Evolutionary conservation across 139 green algal species (phyloP), one percentile per base, ranked within the genome.

Genomic region (Mesotaenium endlicherianum): DNA sequence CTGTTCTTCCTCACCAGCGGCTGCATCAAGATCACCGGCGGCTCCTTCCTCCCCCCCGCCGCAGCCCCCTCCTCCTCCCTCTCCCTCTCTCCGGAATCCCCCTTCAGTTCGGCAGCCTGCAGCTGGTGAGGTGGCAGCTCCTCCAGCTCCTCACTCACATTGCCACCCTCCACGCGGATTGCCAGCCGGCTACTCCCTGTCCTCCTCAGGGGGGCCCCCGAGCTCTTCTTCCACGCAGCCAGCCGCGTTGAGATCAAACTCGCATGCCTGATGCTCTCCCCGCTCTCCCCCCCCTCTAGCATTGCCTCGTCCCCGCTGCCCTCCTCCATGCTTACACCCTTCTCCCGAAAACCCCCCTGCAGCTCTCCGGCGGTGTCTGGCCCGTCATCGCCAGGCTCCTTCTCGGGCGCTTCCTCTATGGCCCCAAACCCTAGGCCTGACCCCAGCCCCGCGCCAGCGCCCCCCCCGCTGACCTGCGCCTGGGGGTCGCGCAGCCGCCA

Each of bases 401-500:
- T n/a, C n/a, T n/a, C n/a, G n/a, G n/a, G n/a, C n/a, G n/a, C n/a
- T n/a, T n/a, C n/a, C n/a, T n/a, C n/a, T n/a, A n/a, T n/a, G n/a
- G n/a, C n/a, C n/a, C n/a, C n/a, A n/a, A n/a, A n/a, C n/a, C n/a
- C n/a, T n/a, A n/a, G n/a, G n/a, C n/a, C n/a, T n/a, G n/a, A n/a
- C n/a, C n/a, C n/a, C n/a, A n/a, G n/a, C n/a, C n/a, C n/a, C n/a
- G n/a, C n/a, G n/a, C n/a, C n/a, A n/a, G n/a, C n/a, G n/a, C n/a
- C n/a, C n/a, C n/a, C n/a, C n/a, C n/a, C n/a, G n/a, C n/a, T n/a
- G n/a, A n/a, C n/a, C n/a, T n/a, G n/a, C n/a, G 71, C 71, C 38
- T 80, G 36, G 38, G 71, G 71, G 41, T 80, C 71, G 34, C 71
- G 50, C 38, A 80, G 39, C 41, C 71, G 50, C 71, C 71, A 80